phyloP scores from a whole-genome alignment of 768 basidiomycete genomes.

The Leccinellum rugosiceps region DNA sequence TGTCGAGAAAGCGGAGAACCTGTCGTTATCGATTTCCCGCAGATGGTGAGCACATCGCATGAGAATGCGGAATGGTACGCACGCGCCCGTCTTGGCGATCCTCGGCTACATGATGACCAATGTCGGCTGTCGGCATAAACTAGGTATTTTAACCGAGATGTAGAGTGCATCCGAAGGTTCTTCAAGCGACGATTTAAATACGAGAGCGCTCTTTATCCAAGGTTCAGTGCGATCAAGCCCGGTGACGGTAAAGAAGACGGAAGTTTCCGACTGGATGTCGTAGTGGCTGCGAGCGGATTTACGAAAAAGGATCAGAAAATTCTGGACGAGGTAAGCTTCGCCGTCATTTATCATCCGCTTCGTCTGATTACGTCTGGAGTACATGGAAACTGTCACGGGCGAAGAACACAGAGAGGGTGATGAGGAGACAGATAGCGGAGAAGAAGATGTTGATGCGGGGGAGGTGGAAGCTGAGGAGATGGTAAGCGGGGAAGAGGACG shows the following conservation, averaged over 20 bases:
- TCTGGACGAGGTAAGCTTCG: conserved; percentile 72
- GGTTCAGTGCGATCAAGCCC: conserved; percentile 52
- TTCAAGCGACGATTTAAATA: conserved; percentile 90
- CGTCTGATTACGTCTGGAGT: conserved; percentile 42
- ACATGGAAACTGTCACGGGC: conserved; percentile 56
- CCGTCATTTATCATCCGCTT: conserved; percentile 17
- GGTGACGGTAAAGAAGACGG: conserved; percentile 39
- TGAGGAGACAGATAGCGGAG: conserved; percentile 29
- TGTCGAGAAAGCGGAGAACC: conserved; percentile 71
- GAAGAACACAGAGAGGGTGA: conserved; percentile 32
- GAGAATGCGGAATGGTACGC: conserved; percentile 92
- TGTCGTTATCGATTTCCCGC: conserved; percentile 96
- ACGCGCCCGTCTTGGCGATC: conserved; percentile 10
- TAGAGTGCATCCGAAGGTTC: conserved; percentile 92
- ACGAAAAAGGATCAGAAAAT: conserved; percentile 76
- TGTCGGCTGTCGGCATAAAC: conserved; percentile 8
- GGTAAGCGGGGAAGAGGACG: conserved; percentile 28
- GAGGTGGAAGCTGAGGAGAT: conserved; percentile 35
- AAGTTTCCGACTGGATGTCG: conserved; percentile 79
- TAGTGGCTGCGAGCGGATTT: conserved; percentile 94
- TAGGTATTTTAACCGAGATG: conserved; percentile 99
- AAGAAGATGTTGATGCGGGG: conserved; percentile 38
- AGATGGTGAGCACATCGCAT: conserved; percentile 98
- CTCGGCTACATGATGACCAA: conserved; percentile 6
- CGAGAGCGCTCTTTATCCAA: conserved; percentile 86